Conservation (phyloP, 2,329 filamentous ascomycete genomes). For the Neofusicoccum laricinum region DNA sequence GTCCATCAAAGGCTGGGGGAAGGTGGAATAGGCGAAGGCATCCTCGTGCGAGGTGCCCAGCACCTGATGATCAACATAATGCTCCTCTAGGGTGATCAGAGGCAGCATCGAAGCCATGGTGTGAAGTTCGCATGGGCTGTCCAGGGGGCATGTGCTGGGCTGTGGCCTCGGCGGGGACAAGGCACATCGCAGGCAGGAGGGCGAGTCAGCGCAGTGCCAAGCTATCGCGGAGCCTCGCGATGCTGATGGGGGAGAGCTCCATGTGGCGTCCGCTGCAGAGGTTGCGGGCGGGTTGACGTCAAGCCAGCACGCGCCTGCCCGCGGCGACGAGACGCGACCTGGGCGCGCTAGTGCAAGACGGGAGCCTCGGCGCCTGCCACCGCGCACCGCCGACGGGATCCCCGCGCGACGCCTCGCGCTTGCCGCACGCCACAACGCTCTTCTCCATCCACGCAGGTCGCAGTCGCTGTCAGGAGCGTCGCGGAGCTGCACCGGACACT, state of each 20-base stretch:
- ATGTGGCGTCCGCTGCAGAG: conserved; percentile 12
- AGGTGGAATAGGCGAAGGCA: background rate
- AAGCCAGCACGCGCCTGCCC: conserved; percentile 7
- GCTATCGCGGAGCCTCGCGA: conserved; percentile 5
- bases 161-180: background rate
- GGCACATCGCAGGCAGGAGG: background rate
- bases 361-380: background rate
- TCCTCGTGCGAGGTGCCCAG: conserved; percentile 8
- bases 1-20: conserved; percentile 8
- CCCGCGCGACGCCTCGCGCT: background rate
- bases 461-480: background rate
- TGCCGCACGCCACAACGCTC: background rate
- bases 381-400: background rate
- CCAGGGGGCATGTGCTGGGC: conserved; percentile 4
- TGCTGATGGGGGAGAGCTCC: conserved; percentile 6
- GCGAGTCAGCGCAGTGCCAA: conserved; percentile 11
- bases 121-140: background rate
- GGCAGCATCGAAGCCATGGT: conserved; percentile 9
- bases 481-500: background rate
- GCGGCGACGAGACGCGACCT: background rate
- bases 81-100: conserved; percentile 14
- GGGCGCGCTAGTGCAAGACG: background rate
- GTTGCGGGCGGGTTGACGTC: conserved; percentile 6
- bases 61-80: conserved; percentile 11
- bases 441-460: background rate